phyloP scores from a whole-genome alignment of 2,329 filamentous ascomycete genomes.

The Myriosclerotinia curreyana region DNA sequence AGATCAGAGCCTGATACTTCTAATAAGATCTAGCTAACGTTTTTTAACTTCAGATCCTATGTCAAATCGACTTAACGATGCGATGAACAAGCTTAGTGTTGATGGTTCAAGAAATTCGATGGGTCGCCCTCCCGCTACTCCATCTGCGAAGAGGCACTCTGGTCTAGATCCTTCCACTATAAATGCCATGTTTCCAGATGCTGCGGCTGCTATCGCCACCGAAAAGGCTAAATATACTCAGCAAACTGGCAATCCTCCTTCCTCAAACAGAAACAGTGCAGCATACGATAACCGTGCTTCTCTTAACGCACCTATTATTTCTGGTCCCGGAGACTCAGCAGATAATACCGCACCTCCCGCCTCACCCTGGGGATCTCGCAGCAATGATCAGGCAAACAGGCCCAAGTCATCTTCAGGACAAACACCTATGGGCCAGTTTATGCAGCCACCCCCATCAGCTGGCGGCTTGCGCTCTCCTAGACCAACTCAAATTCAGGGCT shows the following conservation, averaged over 20 bases:
- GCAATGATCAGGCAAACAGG: slow-evolving; percentile 51
- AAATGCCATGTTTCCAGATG: slow-evolving; percentile 98
- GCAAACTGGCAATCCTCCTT: slow-evolving; percentile 83
- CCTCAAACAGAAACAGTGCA: slow-evolving; percentile 89
- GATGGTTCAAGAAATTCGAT: slow-evolving; percentile 85
- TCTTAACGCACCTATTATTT: slow-evolving; percentile 71
- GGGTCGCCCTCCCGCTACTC: slow-evolving; percentile 72
- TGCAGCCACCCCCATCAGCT: slow-evolving; percentile 73
- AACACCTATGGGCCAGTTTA: slow-evolving; percentile 90
- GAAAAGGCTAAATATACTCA: slow-evolving; percentile 98
- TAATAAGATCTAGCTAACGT: slow-evolving; percentile 22
- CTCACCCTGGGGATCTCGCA: slow-evolving; percentile 73
- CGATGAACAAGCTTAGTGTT: slow-evolving; percentile 91
- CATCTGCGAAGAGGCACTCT: slow-evolving; percentile 84
- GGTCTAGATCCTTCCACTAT: slow-evolving; percentile 91
- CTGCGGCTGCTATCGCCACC: slow-evolving; percentile 94
- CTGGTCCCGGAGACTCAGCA: slow-evolving; percentile 61
- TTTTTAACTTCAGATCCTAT: slow-evolving; percentile 72
- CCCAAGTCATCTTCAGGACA: slow-evolving; percentile 79
- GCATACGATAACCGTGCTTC: slow-evolving; percentile 72
- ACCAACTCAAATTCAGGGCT: slow-evolving; percentile 58
- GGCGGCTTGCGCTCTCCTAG: slow-evolving; percentile 72
- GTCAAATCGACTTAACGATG: slow-evolving; percentile 92
- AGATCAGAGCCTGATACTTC: background rate
- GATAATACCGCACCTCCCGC: slow-evolving; percentile 62